A percentile compares a stretch with the other conserved stretches of the same genome.
Evolutionary conservation across 1,284 basidiomycete genomes (phyloP).

Genomic region (Austropuccinia psidii): DNA sequence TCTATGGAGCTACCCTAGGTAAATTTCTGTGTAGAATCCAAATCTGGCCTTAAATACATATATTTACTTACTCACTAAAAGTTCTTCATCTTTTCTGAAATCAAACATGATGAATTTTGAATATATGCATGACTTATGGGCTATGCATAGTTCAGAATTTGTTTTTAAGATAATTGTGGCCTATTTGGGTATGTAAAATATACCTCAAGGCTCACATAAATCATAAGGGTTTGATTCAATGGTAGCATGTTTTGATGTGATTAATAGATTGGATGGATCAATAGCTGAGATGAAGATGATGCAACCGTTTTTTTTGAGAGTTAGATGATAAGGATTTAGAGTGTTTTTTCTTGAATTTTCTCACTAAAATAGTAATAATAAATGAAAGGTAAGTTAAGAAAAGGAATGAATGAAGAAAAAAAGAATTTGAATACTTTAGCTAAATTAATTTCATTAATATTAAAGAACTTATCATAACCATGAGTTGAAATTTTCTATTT

Average conservation of each 20-base stretch:
- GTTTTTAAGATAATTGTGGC: no score
- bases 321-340: conserved; percentile 71
- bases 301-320: conserved; percentile 94
- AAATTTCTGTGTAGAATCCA: no score
- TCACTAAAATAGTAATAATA: conserved; percentile 58
- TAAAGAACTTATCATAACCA: conserved; percentile 99
- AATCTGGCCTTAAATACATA: no score
- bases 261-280: conserved; percentile 63
- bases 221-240: conserved; percentile 51
- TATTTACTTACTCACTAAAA: no score
- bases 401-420: neutral
- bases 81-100: no score
- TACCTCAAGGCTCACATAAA: no score
- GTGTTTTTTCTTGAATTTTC: conserved; percentile 64
- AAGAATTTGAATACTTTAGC: conserved; percentile 58
- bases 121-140: no score
- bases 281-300: conserved; percentile 93
- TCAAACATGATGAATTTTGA: no score
- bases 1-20: no score
- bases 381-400: no score
- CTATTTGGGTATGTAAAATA: no score
- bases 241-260: conserved; percentile 87
- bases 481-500: conserved; percentile 62
- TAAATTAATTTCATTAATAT: conserved; percentile 91
- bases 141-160: no score